Evolutionary conservation across 2,329 filamentous ascomycete genomes (phyloP).

Genomic region (Penicillium freii): DNA sequence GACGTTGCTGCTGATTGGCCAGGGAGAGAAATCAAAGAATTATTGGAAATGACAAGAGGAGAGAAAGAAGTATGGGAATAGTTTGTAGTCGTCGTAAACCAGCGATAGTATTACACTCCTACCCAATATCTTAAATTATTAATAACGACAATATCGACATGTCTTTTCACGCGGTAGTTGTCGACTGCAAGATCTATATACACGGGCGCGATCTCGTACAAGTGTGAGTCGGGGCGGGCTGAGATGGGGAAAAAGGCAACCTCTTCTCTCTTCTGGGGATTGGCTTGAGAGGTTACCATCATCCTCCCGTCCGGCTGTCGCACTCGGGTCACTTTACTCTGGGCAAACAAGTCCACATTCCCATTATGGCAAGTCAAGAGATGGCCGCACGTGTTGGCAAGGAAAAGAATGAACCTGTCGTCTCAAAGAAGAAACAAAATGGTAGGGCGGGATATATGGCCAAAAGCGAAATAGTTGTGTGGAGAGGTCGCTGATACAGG

Average conservation of each 20-base stretch:
- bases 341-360: neutral
- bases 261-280: neutral
- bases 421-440: neutral
- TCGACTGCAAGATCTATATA: neutral
- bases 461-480: too few relatives aligned
- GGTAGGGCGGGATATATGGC: neutral
- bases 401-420: neutral
- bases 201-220: neutral
- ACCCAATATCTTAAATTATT: neutral
- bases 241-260: neutral
- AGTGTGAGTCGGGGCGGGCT: neutral
- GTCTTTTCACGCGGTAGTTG: neutral
- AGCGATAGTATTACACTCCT: neutral
- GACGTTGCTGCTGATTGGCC: too few relatives aligned
- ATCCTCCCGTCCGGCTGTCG: neutral
- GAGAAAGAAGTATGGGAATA: neutral
- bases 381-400: neutral
- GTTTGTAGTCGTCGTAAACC: neutral
- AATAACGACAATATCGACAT: neutral
- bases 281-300: neutral
- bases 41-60: too few relatives aligned
- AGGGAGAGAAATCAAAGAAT: too few relatives aligned
- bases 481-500: too few relatives aligned
- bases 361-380: neutral
- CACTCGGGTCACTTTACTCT: neutral